Base-by-base conservation (phyloP, 208 protist genomes). In the Acanthamoeba castellanii region DNA sequence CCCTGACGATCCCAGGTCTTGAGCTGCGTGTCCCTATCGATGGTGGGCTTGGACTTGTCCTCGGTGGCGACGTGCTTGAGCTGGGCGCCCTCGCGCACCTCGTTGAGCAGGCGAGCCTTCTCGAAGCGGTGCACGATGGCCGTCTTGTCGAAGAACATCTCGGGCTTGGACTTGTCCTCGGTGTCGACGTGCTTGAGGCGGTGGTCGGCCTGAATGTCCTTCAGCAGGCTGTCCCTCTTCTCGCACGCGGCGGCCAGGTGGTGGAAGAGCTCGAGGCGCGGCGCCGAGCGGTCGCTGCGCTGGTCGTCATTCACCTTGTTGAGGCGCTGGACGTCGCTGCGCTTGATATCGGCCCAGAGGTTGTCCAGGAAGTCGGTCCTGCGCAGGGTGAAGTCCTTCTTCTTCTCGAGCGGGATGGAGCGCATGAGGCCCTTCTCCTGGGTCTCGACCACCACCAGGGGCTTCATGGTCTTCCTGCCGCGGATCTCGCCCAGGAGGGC, bases 111-210 rank as follows among this genome's bases (percentile, higher is more conserved):
- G 22, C 45, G 74, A 16, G 74, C 74, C 74, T 82, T 82, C 42
- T 82, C 45, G 74, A 82, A 55, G 7, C 42, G 74, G 74, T 82
- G 32, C 6, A 55, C 45, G 37, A 55, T 45, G 42, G 74, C 32
- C 1, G 13, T 82, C 42, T 55, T 45, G 74, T 82, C 74, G 74
- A 82, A 82, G 74, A 55, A 82, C 74, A 45, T 45, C 57, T 72
- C 84, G 27, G 84, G 84, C 50, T 7, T 37, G n/a, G 57, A 42
- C 84, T 91, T 91, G 84, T 91, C 84, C 18, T 61, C 18, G 14
- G 84, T 91, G 50, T 91, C 57, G 57, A 91, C 84, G 34, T 91
- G 84, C 84, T 91, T 91, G 30, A 91, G 59, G 27, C 52, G 7
- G 16, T 50, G 78, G 47, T 13, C 30, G n/a, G 66, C 20, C 30